Evolutionary conservation across 768 basidiomycete genomes (phyloP), one percentile per base, ranked within the genome.

Genomic region (Lactarius deliciosus): DNA sequence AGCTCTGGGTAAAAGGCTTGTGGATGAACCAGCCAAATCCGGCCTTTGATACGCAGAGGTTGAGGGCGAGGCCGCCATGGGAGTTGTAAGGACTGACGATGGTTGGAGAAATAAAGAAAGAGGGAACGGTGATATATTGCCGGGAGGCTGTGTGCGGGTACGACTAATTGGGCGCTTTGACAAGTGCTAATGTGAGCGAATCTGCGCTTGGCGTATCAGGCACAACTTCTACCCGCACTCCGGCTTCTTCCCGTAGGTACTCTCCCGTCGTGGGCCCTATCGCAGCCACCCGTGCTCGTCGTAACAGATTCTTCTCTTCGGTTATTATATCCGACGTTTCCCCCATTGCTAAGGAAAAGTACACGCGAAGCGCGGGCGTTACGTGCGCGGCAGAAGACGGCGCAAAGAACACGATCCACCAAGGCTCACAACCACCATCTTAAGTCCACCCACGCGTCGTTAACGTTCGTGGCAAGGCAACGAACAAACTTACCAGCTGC

Each of bases 361-460:
- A 73, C 36, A 79, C 72, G 9, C 73, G 74, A 41, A 92, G 68
- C 13, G 79, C 73, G 2, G 89, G 88, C 8, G 78, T 74, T 20
- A 83, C 86, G 57, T 84, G 82, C 30, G 80, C 80, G 0, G 89
- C 87, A 2, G 84, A 82, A 1, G 91, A 92, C 5, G 91, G 91
- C 0, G 91, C 89, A 71, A 92, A 92, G 73, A 84, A 85, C 22
- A 87, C 83, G 1, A 91, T 83, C 91, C 91, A 92, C 83, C 86
- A 87, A 11, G 58, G 58, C 22, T 68, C 60, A 36, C 50, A 61
- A 50, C 32, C 43, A 22, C 58, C 55, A 13, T 57, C 25, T 28
- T 54, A 25, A 16, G 50, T 53, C 50, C 50, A 53, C 28, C 54
- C 22, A 36, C 22, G n/a, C 55, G 38, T 45, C 18, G 22, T 30